Evolutionary conservation across 1,139 yeast genomes (phyloP), one percentile per base, ranked within the genome.

Genomic region (Geotrichum restrictum): DNA sequence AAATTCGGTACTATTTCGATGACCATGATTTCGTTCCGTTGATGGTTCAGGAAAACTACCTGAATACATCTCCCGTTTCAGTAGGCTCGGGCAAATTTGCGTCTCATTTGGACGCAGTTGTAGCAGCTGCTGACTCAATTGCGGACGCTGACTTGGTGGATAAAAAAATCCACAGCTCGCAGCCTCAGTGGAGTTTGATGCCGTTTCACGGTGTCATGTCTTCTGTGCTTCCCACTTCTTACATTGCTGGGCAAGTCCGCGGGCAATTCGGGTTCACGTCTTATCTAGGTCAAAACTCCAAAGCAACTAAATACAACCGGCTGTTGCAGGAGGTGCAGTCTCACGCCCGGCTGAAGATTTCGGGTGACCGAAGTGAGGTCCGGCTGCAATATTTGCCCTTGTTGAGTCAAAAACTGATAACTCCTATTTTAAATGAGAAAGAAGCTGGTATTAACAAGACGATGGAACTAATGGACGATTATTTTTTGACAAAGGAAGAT

Each of bases 31-130:
- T 94, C 66, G 82, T 95, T 0, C 98, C 98, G 2, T 75, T 93
- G 57, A 93, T 94, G 98, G 79, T 94, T 48, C 98, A 93, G 66
- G 98, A 94, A 67, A 94, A 94, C 69, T 94, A 94, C 66, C 68
- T 88, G 48, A 72, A 71, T 48, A 83, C 95, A 0, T 71, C 71
- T 39, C 94, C 95, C 1, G 55, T 65, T 6, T 56, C 57, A 14
- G 47, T 51, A 4, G 39, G 33, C 8, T 32, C 34, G 22, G 52
- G 54, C 10, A 62, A 62, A 4, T 34, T 51, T 3, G 24, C 52
- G 3, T 70, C 78, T 37, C 88, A 83, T 61, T 69, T 93, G 54
- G 76, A 78, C 58, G 74, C 81, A 33, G 83, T 85, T 1, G 85
- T 88, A 0, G 73, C 74, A 31, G 98, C 98, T 0, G 88, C 98